Evolutionary conservation across 129 eudicot species (phyloP).

Genomic region (Arctium lappa): DNA sequence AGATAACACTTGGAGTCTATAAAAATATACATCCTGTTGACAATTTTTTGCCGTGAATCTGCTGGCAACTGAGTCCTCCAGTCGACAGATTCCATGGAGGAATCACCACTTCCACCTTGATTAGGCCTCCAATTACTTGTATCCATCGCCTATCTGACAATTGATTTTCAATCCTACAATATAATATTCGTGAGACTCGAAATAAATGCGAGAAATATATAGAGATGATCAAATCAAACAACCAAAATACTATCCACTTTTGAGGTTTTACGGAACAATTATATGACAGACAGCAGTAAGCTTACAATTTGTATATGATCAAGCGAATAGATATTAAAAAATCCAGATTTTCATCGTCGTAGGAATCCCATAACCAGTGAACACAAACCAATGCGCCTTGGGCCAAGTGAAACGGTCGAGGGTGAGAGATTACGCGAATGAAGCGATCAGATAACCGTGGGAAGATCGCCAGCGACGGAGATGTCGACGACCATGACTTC

Average conservation of each 20-base stretch:
- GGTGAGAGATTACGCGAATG: not conserved
- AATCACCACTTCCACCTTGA: constrained; percentile 26
- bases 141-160: constrained; percentile 33
- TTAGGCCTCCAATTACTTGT: constrained; percentile 39
- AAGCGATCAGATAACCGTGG: constrained; percentile 8
- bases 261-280: not conserved
- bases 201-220: not conserved
- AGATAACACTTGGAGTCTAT: not conserved
- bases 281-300: not conserved
- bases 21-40: constrained; percentile 48
- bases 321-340: not conserved
- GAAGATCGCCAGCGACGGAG: not conserved
- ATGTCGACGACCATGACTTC: not conserved
- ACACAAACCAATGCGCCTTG: not conserved
- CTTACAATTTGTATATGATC: not conserved
- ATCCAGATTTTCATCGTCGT: not conserved
- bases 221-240: not conserved
- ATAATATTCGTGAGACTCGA: not conserved
- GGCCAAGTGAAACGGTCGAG: not conserved
- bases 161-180: not conserved
- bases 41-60: constrained; percentile 45
- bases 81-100: constrained; percentile 40
- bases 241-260: not conserved
- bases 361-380: not conserved
- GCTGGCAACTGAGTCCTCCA: constrained; percentile 48